Evolutionary conservation across 495 filamentous ascomycete genomes (phyloP).

Genomic region (Podospora tetraspora): DNA sequence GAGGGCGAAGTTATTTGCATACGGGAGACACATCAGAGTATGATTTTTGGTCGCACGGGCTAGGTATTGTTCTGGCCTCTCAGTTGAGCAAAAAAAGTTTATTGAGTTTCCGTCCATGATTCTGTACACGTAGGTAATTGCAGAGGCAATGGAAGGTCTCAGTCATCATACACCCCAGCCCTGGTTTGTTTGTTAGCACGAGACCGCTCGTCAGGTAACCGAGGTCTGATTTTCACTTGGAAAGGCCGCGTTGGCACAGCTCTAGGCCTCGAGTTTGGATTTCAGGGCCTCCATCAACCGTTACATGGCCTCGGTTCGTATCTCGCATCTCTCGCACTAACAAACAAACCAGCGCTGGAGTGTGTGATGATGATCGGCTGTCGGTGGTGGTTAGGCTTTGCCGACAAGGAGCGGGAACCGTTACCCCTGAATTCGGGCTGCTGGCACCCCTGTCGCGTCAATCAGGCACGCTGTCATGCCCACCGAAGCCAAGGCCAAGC

Average conservation of each 20-base stretch:
- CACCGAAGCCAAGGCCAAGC: background rate
- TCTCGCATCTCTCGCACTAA: too few species aligned
- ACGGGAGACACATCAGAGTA: background rate
- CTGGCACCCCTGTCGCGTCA: background rate
- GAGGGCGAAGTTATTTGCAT: background rate
- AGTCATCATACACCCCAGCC: too few species aligned
- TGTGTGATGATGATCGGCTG: background rate
- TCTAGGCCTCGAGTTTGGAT: too few species aligned
- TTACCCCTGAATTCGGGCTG: background rate
- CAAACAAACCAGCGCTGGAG: too few species aligned
- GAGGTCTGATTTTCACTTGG: too few species aligned
- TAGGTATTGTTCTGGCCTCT: background rate
- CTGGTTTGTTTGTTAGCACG: too few species aligned
- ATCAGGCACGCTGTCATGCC: background rate
- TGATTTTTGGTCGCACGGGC: background rate
- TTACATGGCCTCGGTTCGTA: too few species aligned
- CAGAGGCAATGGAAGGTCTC: too few species aligned
- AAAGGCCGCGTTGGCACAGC: too few species aligned
- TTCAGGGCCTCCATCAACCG: too few species aligned
- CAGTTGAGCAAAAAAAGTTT: background rate
- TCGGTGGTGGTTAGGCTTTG: background rate
- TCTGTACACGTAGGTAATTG: background rate
- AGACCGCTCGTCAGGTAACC: too few species aligned
- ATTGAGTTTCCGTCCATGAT: background rate
- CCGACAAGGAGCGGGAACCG: slow-evolving; percentile 1